phyloP scores from a whole-genome alignment of 306 rosid species.

The Cucumis sativus region Cucumber_9930_V3 NC_026655.2:7050001-7050500 shows the following conservation, averaged over 20 bases:
- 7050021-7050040: conserved; percentile 36
- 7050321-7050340: conserved; percentile 53
- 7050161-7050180: too few relatives aligned
- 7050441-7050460: conserved; percentile 33
- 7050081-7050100: conserved; percentile 34
- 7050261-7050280: conserved; percentile 51
- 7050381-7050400: conserved; percentile 41
- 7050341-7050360: conserved; percentile 55
- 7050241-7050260: conserved; percentile 24
- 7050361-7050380: conserved; percentile 28
- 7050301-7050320: conserved; percentile 54
- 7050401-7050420: conserved; percentile 72
- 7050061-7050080: conserved; percentile 42
- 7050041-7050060: conserved; percentile 22
- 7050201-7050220: neutral
- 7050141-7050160: conserved; percentile 34
- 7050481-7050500: neutral
- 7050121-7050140: conserved; percentile 19
- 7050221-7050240: neutral
- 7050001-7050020: conserved; percentile 17
- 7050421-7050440: conserved; percentile 37
- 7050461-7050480: conserved; percentile 43
- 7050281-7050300: conserved; percentile 42
- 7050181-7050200: neutral
- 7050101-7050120: conserved; percentile 45